Percentiles rank a stretch among this genome's conserved stretches.
phyloP scores from a whole-genome alignment of 163 green algal species.

The Scenedesmus sp. region DNA sequence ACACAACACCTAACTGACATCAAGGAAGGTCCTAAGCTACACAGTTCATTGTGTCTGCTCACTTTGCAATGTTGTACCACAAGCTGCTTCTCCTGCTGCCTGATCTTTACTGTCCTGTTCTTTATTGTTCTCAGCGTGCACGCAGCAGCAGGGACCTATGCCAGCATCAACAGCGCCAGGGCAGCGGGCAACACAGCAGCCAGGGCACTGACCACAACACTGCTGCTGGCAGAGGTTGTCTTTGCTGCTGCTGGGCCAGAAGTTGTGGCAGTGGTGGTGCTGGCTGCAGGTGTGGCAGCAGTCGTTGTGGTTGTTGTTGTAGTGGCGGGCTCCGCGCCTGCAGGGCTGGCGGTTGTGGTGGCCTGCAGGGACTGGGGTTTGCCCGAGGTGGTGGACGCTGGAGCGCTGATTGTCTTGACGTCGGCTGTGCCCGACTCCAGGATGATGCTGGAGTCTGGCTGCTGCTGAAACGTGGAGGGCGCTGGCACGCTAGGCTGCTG shows the following conservation, averaged over 20 bases:
- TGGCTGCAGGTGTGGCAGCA: not conserved
- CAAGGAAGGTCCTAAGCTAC: too few relatives aligned
- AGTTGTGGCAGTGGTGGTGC: not conserved
- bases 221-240: constrained; percentile 3
- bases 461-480: not conserved
- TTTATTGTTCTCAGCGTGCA: too few relatives aligned
- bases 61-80: too few relatives aligned
- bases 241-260: not conserved
- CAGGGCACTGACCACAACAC: not conserved
- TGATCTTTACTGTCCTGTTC: too few relatives aligned
- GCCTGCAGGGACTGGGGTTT: too few relatives aligned
- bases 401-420: too few relatives aligned
- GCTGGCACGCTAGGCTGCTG: not conserved
- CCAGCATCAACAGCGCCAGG: not conserved
- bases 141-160: not conserved
- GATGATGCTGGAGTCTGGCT: not conserved
- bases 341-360: not conserved
- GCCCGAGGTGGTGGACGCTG: too few relatives aligned
- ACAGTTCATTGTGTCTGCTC: too few relatives aligned
- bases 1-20: too few relatives aligned
- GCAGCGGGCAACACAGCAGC: not conserved
- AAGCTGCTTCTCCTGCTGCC: too few relatives aligned
- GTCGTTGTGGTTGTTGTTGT: not conserved
- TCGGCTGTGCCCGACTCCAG: not conserved
- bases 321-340: not conserved